Evolutionary conservation across 1,284 basidiomycete genomes (phyloP).

Genomic region (Paramarasmius palmivorus): DNA sequence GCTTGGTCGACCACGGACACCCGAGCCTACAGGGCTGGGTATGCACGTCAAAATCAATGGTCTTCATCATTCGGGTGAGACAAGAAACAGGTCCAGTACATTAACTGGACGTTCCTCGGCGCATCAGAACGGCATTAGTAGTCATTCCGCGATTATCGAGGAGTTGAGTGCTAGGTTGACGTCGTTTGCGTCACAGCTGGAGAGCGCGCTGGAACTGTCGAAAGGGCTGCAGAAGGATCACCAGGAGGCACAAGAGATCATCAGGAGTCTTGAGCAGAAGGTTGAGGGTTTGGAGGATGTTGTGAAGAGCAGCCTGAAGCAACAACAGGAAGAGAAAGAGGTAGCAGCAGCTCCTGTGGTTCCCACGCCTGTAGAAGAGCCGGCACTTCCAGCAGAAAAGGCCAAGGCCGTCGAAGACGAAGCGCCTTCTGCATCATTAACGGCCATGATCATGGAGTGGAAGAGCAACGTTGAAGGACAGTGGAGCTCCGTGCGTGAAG

Average conservation of each 20-base stretch:
- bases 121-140: slow-evolving; percentile 9
- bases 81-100: slow-evolving; percentile 22
- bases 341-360: background rate
- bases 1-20: slow-evolving; percentile 69
- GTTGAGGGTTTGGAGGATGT: slow-evolving; percentile 59
- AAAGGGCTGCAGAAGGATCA: slow-evolving; percentile 80
- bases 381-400: slow-evolving; percentile 17
- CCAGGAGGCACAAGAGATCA: slow-evolving; percentile 75
- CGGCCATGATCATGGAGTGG: slow-evolving; percentile 61
- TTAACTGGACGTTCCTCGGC: slow-evolving; percentile 16
- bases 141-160: slow-evolving; percentile 36
- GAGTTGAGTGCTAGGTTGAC: slow-evolving; percentile 76
- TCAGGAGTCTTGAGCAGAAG: slow-evolving; percentile 74
- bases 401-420: slow-evolving; percentile 31
- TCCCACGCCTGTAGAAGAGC: slow-evolving; percentile 27
- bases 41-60: slow-evolving; percentile 38
- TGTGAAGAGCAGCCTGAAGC: slow-evolving; percentile 43
- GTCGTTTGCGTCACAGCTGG: slow-evolving; percentile 73
- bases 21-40: slow-evolving; percentile 73
- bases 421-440: slow-evolving; percentile 46
- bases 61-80: slow-evolving; percentile 26
- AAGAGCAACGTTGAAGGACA: slow-evolving; percentile 75
- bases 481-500: slow-evolving; percentile 74
- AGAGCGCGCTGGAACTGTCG: slow-evolving; percentile 76
- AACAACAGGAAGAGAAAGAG: slow-evolving; percentile 27